Conservation (phyloP, 306 rosid species). For the Vigna hirtella region DNA sequence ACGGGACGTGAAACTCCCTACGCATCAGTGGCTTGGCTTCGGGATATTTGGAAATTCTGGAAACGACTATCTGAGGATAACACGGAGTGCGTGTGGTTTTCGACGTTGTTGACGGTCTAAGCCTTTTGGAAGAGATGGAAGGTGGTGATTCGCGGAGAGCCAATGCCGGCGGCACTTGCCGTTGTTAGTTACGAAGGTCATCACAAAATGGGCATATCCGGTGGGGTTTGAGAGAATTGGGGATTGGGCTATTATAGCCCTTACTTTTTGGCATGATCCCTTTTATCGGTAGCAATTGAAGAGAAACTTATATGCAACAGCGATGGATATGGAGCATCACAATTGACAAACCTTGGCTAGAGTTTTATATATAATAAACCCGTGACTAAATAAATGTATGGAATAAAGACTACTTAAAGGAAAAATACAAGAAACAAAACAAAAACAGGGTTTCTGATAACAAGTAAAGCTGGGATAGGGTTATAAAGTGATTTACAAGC, state of each 20-base stretch:
- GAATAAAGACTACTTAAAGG: not conserved
- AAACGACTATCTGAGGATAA: too few species aligned
- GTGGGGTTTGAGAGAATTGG: too few species aligned
- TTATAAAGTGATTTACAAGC: conserved; percentile 18
- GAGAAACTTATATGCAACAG: not conserved
- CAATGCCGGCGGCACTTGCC: too few species aligned
- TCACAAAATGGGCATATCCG: too few species aligned
- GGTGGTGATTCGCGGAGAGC: too few species aligned
- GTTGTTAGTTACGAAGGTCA: too few species aligned
- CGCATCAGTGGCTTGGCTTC: too few species aligned
- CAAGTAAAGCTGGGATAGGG: conserved; percentile 1
- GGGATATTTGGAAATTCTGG: too few species aligned
- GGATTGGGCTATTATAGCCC: not conserved
- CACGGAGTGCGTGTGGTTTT: too few species aligned
- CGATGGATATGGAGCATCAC: not conserved
- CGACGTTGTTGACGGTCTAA: too few species aligned
- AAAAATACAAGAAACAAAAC: conserved; percentile 29
- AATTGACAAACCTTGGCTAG: not conserved
- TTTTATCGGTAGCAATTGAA: conserved; percentile 2
- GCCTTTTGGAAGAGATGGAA: too few species aligned
- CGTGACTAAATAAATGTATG: not conserved
- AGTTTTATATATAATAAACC: not conserved
- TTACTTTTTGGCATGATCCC: not conserved
- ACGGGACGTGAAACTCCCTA: too few species aligned
- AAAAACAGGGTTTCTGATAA: conserved; percentile 1